Evolutionary conservation across 2,329 filamentous ascomycete genomes (phyloP), one percentile per base, ranked within the genome.

Genomic region (Elsinoe perseae): DNA sequence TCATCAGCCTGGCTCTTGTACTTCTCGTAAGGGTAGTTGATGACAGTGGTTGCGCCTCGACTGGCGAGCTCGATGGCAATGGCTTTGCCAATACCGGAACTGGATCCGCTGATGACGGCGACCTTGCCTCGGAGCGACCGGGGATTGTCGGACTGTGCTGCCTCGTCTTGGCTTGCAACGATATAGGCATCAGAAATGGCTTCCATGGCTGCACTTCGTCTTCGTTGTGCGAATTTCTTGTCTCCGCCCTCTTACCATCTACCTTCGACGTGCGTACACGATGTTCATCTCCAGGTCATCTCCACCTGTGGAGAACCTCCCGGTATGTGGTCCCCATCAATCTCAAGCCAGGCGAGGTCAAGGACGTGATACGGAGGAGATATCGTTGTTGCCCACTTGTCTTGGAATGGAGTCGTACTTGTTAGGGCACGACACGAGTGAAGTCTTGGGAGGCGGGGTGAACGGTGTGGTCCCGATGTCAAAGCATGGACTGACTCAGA

Each of bases 11-110:
- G 64, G 2, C 54, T 57, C 6, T 56, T 43, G n/a, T 69, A 59
- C 2, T 56, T 21, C 1, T 67, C 42, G 44, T 67, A 72, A 1
- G 75, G 73, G 63, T 79, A 80, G 67, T 77, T 79, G 64, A 79
- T 65, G 7, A 77, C 73, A 6, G 78, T 68, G 38, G 68, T 69
- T 30, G 76, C 76, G 44, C 77, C 77, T 12, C 73, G 72, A 40
- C 70, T 68, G 10, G 74, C 68, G 2, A 78, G 67, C 54, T 76
- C 75, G 25, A 65, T 63, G 2, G 71, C 73, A 28, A 76, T 74
- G 28, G 73, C 74, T 9, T 69, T 66, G 21, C 75, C 76, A 57
- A 78, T 77, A 44, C 75, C 76, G 21, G 68, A 71, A 56, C 65
- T 69, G 25, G 69, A 72, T 28, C 74, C 74, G 10, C 56, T 58